These are phyloP conservation scores for Mortierella sp. DNA, from an alignment of 371 early-diverging fungal species.

Conservation along the genomic window DNA sequence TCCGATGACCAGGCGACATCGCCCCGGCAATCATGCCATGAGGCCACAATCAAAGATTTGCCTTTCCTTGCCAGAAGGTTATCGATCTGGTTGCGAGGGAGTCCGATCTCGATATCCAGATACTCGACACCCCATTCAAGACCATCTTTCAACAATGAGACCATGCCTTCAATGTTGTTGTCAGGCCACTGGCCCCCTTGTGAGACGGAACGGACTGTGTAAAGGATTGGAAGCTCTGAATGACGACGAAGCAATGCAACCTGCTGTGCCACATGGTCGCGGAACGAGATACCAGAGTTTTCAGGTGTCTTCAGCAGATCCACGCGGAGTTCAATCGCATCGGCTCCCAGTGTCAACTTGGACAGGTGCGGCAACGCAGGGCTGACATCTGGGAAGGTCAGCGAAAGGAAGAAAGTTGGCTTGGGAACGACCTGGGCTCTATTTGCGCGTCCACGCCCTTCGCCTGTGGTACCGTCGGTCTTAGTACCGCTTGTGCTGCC, in stretches of 20 bases:
- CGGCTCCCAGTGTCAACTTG: constrained; percentile 79
- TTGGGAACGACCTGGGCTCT: constrained; percentile 50
- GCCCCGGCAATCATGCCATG: constrained; percentile 88
- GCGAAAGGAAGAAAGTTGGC: constrained; percentile 86
- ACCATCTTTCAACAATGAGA: constrained; percentile 71
- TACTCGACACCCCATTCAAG: constrained; percentile 93
- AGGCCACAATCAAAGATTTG: constrained; percentile 79
- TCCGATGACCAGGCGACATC: constrained; percentile 71
- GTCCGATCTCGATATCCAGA: constrained; percentile 88
- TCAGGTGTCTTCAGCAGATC: constrained; percentile 79
- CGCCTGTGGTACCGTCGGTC: constrained; percentile 66
- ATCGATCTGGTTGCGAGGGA: constrained; percentile 57
- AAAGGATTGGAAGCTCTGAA: constrained; percentile 86
- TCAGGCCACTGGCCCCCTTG: constrained; percentile 93
- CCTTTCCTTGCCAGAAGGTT: constrained; percentile 66
- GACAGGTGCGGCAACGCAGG: constrained; percentile 60
- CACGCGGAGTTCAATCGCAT: constrained; percentile 94
- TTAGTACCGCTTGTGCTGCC: constrained; percentile 17
- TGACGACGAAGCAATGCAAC: constrained; percentile 80
- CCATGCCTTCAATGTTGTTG: constrained; percentile 66
- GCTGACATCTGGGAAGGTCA: constrained; percentile 83
- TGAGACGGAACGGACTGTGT: constrained; percentile 87
- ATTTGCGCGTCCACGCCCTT: constrained; percentile 31
- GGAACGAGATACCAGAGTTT: constrained; percentile 53
- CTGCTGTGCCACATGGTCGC: constrained; percentile 81